A percentile compares a stretch with the other conserved stretches of the same genome.
Conservation (phyloP, 2,329 filamentous ascomycete genomes). For the Penicillium rolfsii region DNA sequence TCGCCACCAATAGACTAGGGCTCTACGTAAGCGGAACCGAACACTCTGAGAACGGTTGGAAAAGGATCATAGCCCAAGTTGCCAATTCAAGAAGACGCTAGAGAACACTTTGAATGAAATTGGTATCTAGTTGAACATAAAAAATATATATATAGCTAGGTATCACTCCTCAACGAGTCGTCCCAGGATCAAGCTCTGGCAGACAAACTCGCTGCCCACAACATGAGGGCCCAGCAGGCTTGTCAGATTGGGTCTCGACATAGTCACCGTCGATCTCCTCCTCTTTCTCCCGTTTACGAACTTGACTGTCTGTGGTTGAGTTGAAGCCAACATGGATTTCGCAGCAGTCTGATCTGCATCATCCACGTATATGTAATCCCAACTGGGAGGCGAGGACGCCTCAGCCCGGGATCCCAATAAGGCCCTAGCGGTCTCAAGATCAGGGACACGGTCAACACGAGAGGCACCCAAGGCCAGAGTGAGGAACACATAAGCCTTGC, state of each 20-base stretch:
- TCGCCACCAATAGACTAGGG: background rate
- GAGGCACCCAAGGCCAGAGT: conserved; percentile 76
- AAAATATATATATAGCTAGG: background rate
- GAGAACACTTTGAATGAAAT: conserved; percentile 11
- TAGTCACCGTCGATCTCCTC: conserved; percentile 38
- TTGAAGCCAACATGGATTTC: conserved; percentile 47
- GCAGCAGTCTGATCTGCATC: conserved; percentile 61
- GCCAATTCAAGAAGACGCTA: background rate
- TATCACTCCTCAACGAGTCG: conserved; percentile 66
- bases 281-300: conserved; percentile 46
- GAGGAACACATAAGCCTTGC: conserved; percentile 77
- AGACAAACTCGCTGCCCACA: conserved; percentile 81
- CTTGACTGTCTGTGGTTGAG: conserved; percentile 33
- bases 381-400: conserved; percentile 48
- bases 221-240: conserved; percentile 61
- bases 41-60: background rate
- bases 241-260: conserved; percentile 34
- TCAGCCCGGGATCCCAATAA: conserved; percentile 58
- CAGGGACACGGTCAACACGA: conserved; percentile 66
- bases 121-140: conserved; percentile 23
- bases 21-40: background rate
- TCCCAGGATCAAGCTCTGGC: conserved; percentile 90
- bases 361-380: conserved; percentile 81
- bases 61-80: background rate
- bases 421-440: conserved; percentile 66